These are phyloP conservation scores for Neurospora sp. DNA, from an alignment of 495 filamentous ascomycete genomes.

Conservation along the genomic window DNA sequence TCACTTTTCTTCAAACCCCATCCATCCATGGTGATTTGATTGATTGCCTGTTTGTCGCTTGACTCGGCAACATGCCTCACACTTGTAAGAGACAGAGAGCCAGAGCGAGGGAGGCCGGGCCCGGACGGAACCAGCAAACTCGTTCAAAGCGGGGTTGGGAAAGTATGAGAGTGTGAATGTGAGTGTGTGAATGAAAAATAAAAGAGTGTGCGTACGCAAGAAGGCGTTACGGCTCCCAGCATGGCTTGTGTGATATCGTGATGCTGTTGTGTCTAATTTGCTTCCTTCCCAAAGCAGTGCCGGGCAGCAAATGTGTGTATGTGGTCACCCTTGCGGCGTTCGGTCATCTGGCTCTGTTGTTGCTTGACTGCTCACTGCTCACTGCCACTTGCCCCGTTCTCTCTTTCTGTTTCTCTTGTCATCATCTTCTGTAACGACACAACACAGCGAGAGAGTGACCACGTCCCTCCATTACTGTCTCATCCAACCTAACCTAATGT, in stretches of 20 bases:
- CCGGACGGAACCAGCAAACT: background rate
- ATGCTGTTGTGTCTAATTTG: conserved; percentile 9
- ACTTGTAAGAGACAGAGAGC: background rate
- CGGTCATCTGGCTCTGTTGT: background rate
- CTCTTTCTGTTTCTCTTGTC: background rate
- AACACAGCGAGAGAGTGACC: background rate
- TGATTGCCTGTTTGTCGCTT: background rate
- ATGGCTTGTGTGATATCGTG: conserved; percentile 12
- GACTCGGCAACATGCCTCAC: background rate
- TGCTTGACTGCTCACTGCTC: conserved; percentile 3
- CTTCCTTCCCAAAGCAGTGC: background rate
- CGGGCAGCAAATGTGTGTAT: background rate
- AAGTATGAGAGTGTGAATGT: background rate
- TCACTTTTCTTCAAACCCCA: background rate
- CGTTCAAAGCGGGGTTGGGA: background rate
- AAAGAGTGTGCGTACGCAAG: background rate
- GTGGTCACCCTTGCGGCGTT: conserved; percentile 1
- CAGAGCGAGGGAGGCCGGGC: background rate
- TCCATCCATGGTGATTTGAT: background rate
- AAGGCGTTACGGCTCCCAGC: conserved; percentile 8
- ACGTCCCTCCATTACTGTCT: background rate
- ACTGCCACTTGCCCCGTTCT: background rate
- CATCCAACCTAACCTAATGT: background rate
- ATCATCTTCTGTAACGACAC: background rate
- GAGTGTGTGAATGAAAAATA: background rate